These are phyloP conservation scores for Teratosphaeria destructans DNA, from an alignment of 2,329 filamentous ascomycete species.

Conservation along the genomic window DNA sequence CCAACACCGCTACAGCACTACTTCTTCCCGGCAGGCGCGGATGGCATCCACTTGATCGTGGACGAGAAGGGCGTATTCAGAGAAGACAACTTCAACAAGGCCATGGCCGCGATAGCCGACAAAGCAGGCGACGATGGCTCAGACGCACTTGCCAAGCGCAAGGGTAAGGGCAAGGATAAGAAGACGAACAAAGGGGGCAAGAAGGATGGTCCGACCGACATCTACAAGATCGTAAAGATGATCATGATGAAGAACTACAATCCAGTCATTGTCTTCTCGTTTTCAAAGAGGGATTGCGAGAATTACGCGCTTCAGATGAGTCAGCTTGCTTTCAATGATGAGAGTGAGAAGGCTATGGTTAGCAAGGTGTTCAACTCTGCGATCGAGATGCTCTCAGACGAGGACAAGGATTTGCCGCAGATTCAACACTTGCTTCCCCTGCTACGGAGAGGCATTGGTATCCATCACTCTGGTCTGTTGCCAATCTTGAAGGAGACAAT, in stretches of 20 bases:
- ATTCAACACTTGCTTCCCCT: slow-evolving; percentile 85
- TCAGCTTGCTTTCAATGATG: slow-evolving; percentile 84
- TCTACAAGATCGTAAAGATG: slow-evolving; percentile 97
- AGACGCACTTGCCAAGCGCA: slow-evolving; percentile 67
- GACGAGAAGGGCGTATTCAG: slow-evolving; percentile 95
- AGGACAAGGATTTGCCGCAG: slow-evolving; percentile 79
- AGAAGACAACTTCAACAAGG: slow-evolving; percentile 94
- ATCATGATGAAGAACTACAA: slow-evolving; percentile 97
- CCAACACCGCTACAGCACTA: slow-evolving; percentile 96
- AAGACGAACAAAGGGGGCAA: slow-evolving; percentile 80
- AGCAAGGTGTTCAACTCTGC: slow-evolving; percentile 88
- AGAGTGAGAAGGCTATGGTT: slow-evolving; percentile 90
- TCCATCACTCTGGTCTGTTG: slow-evolving; percentile 90
- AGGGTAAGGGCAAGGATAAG: slow-evolving; percentile 85
- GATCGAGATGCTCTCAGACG: slow-evolving; percentile 82
- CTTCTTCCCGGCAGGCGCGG: slow-evolving; percentile 86
- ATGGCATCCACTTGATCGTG: slow-evolving; percentile 86
- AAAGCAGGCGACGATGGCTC: slow-evolving; percentile 76
- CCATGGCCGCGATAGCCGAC: slow-evolving; percentile 81
- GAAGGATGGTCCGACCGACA: slow-evolving; percentile 62
- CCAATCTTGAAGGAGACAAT: slow-evolving; percentile 98
- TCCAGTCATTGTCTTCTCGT: slow-evolving; percentile 98
- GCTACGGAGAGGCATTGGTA: slow-evolving; percentile 81
- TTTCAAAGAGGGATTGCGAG: slow-evolving; percentile 96
- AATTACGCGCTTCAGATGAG: slow-evolving; percentile 79